Percentiles rank a stretch among this genome's conserved stretches.
These are phyloP conservation scores for Phytophthora parvispora DNA, from an alignment of 352 stramenopile species.

Conservation along the genomic window DNA sequence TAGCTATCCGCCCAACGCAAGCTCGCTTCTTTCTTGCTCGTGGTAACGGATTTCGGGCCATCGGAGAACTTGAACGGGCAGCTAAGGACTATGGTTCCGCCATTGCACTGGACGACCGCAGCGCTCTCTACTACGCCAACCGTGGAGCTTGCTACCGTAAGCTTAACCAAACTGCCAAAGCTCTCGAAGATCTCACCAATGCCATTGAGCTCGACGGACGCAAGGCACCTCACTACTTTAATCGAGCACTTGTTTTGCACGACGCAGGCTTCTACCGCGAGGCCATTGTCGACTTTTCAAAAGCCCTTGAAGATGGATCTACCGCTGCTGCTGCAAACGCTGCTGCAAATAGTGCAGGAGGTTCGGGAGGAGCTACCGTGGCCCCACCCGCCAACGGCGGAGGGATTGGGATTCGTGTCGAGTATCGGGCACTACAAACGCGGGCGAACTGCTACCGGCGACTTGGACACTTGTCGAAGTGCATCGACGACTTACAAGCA, in stretches of 20 bases:
- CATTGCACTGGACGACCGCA: constrained; percentile 73
- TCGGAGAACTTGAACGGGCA: constrained; percentile 76
- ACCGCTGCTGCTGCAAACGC: constrained; percentile 8
- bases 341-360: constrained; percentile 9
- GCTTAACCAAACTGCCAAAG: constrained; percentile 60
- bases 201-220: constrained; percentile 81
- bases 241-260: constrained; percentile 76
- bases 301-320: constrained; percentile 77
- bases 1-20: constrained; percentile 75
- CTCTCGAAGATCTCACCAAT: constrained; percentile 75
- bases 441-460: constrained; percentile 74
- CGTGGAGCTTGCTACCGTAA: constrained; percentile 81
- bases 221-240: constrained; percentile 82
- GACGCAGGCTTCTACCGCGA: constrained; percentile 74
- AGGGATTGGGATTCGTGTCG: constrained; percentile 59
- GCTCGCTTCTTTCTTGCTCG: constrained; percentile 80
- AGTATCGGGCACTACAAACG: constrained; percentile 77
- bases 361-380: not conserved
- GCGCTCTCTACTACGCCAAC: constrained; percentile 79
- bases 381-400: not conserved
- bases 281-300: constrained; percentile 78
- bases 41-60: constrained; percentile 76
- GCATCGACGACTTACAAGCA: constrained; percentile 77
- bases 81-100: constrained; percentile 68
- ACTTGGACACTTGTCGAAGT: constrained; percentile 67